Percentiles rank a stretch among this genome's conserved stretches.
phyloP scores from a whole-genome alignment of 2,329 filamentous ascomycete genomes.

The Aspergillus phoenicis region DNA sequence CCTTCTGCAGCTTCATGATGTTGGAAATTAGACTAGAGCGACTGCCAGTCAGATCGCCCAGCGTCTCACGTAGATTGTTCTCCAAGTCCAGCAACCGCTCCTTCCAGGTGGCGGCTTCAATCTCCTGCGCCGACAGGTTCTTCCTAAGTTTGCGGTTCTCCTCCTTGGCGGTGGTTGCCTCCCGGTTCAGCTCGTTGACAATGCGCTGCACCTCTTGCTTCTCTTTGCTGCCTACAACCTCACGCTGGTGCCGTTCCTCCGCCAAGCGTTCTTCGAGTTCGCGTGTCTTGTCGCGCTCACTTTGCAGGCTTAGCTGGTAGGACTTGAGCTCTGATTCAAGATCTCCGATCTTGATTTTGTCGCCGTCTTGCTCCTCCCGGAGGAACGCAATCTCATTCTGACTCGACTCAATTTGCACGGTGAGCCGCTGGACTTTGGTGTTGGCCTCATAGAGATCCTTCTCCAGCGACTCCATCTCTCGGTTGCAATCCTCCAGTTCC shows the following conservation, averaged over 20 bases:
- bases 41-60: conserved; percentile 86
- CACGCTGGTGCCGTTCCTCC: conserved; percentile 81
- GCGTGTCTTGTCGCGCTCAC: conserved; percentile 75
- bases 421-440: conserved; percentile 81
- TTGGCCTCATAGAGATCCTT: conserved; percentile 81
- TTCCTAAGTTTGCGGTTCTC: conserved; percentile 81
- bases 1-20: conserved; percentile 82
- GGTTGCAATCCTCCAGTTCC: conserved; percentile 80
- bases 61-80: conserved; percentile 79
- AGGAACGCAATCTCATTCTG: conserved; percentile 94
- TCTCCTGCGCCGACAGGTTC: conserved; percentile 77
- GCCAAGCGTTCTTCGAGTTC: conserved; percentile 75
- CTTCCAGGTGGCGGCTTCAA: conserved; percentile 89
- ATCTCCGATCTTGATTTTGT: conserved; percentile 97
- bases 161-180: conserved; percentile 79
- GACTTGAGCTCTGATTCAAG: conserved; percentile 80
- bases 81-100: conserved; percentile 88
- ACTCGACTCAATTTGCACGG: conserved; percentile 88
- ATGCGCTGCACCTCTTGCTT: conserved; percentile 95
- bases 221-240: conserved; percentile 82
- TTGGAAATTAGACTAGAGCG: conserved; percentile 82
- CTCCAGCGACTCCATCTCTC: conserved; percentile 83
- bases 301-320: conserved; percentile 76
- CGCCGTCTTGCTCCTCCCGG: conserved; percentile 91
- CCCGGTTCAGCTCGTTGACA: conserved; percentile 87